Conservation (phyloP, 305 asterid species). For the Striga hermonthica region DNA sequence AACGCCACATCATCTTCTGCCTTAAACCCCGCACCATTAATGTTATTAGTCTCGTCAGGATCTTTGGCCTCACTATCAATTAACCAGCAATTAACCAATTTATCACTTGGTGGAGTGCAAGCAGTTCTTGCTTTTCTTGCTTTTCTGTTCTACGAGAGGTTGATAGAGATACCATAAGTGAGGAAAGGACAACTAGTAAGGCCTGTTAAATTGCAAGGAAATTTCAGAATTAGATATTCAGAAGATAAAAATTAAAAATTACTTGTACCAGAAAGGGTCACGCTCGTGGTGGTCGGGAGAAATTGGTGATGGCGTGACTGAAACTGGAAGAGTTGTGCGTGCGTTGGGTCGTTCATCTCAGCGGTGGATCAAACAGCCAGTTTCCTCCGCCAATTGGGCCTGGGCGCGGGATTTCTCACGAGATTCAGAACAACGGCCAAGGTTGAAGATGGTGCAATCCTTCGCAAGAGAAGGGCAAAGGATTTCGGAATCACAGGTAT, state of each 20-base stretch:
- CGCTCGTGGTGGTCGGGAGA: too few relatives aligned
- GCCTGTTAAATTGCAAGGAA: slow-evolving; percentile 47
- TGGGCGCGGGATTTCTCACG: too few relatives aligned
- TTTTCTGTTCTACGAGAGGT: slow-evolving; percentile 87
- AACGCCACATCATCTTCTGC: slow-evolving; percentile 90
- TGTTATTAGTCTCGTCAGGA: slow-evolving; percentile 34
- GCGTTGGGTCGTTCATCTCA: too few relatives aligned
- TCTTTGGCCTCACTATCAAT: slow-evolving; percentile 34
- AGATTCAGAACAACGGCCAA: too few relatives aligned
- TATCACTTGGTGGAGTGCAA: slow-evolving; percentile 70
- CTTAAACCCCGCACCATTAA: slow-evolving; percentile 38
- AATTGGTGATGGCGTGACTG: too few relatives aligned
- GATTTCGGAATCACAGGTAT: too few relatives aligned
- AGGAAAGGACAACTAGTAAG: slow-evolving; percentile 62
- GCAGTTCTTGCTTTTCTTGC: slow-evolving; percentile 77
- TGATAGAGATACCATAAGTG: slow-evolving; percentile 82
- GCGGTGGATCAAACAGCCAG: too few relatives aligned
- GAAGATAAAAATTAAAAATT: slow-evolving; percentile 16
- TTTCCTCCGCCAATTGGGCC: too few relatives aligned
- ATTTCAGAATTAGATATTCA: slow-evolving; percentile 28
- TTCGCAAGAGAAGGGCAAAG: too few relatives aligned
- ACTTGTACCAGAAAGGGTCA: too few relatives aligned
- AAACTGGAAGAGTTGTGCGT: too few relatives aligned
- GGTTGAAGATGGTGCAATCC: too few relatives aligned
- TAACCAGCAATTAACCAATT: slow-evolving; percentile 95